A percentile compares a stretch with the other conserved stretches of the same genome.
phyloP scores from a whole-genome alignment of 2,329 filamentous ascomycete species.

The Hypocreales sp. region DNA sequence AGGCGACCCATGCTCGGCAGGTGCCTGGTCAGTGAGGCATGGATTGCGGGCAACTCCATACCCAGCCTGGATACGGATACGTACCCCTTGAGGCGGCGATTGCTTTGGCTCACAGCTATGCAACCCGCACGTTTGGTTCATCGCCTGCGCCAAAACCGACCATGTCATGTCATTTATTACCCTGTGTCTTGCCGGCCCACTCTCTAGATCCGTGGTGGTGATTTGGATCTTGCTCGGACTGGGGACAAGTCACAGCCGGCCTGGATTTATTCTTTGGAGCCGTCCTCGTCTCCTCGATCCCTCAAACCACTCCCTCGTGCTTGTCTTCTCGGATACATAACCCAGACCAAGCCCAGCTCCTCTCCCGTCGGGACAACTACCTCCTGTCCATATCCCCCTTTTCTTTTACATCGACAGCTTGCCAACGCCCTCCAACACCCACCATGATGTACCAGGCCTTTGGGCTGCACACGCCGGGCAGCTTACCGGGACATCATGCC shows the following conservation, averaged over 20 bases:
- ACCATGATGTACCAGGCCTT: conserved; percentile 16
- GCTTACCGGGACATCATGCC: conserved; percentile 10
- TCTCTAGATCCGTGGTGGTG: conserved; percentile 17
- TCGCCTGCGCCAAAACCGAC: conserved; percentile 5
- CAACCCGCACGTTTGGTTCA: conserved; percentile 17
- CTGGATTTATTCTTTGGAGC: conserved; percentile 21
- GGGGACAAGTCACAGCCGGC: conserved; percentile 11
- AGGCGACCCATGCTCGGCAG: conserved; percentile 4
- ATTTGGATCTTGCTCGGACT: conserved; percentile 14
- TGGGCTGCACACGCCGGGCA: conserved; percentile 10
- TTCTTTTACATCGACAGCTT: too few relatives aligned
- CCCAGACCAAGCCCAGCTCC: too few relatives aligned
- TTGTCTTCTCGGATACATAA: conserved; percentile 7
- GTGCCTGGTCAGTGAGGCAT: conserved; percentile 1
- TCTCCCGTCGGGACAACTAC: too few relatives aligned
- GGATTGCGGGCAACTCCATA: neutral
- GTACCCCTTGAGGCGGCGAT: conserved; percentile 3
- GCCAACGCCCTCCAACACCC: too few relatives aligned
- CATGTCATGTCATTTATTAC: conserved; percentile 9
- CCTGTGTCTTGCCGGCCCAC: conserved; percentile 18
- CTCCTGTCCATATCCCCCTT: too few relatives aligned
- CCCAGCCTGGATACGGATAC: too few relatives aligned
- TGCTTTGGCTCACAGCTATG: conserved; percentile 13
- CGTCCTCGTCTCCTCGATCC: conserved; percentile 16
- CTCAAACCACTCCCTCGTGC: conserved; percentile 10